Evolutionary conservation across 805 yeast genomes (phyloP).

Genomic region (Saccharomycopsis sp.): DNA sequence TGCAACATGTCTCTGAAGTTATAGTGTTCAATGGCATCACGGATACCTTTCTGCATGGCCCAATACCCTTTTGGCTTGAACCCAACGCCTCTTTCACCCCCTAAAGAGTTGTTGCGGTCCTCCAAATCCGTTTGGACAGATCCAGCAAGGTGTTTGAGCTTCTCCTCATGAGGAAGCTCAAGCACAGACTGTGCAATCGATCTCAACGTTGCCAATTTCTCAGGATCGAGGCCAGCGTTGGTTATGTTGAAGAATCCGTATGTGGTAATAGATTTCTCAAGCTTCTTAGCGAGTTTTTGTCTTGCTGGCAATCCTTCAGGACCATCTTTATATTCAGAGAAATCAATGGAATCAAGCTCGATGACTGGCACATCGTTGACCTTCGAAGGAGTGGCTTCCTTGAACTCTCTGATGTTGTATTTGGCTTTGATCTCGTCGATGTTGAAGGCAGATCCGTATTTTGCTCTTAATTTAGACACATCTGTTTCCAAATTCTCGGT

Average conservation of each 20-base stretch:
- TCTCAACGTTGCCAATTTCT: constrained; percentile 29
- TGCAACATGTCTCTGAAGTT: constrained; percentile 29
- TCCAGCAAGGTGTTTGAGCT: constrained; percentile 26
- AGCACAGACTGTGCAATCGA: constrained; percentile 27
- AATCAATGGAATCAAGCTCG: constrained; percentile 32
- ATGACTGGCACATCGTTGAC: constrained; percentile 10
- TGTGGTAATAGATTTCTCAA: constrained; percentile 35
- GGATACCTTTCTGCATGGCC: constrained; percentile 32
- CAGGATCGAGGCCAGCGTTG: constrained; percentile 23
- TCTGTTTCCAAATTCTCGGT: constrained; percentile 5
- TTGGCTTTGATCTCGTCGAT: constrained; percentile 3
- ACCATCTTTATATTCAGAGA: constrained; percentile 32
- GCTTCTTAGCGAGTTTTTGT: constrained; percentile 30
- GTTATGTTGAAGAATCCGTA: constrained; percentile 34
- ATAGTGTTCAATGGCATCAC: constrained; percentile 34
- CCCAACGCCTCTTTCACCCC: constrained; percentile 36
- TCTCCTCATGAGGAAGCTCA: constrained; percentile 25
- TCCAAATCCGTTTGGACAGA: constrained; percentile 27
- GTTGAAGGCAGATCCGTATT: not conserved
- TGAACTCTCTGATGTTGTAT: constrained; percentile 4
- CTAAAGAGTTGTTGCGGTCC: constrained; percentile 24
- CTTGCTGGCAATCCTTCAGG: constrained; percentile 29
- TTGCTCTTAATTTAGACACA: not conserved
- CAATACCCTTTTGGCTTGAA: constrained; percentile 38
- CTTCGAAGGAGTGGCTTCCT: constrained; percentile 21